Base-by-base conservation (phyloP, 305 asterid genomes). In the Vinca major region DNA sequence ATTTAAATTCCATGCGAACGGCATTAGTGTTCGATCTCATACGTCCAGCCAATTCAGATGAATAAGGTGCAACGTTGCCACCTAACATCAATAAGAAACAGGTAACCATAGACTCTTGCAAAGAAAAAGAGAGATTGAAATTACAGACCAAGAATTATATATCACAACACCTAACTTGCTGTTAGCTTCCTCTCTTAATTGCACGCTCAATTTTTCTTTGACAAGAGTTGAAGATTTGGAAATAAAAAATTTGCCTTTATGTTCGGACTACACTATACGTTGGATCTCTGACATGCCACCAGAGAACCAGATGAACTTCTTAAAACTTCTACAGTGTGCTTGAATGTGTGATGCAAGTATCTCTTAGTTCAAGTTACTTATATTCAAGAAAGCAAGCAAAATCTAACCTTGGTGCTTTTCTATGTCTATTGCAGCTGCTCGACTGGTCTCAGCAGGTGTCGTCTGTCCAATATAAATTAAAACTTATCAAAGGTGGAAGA, bases 401-500 rank as follows among this genome's bases (percentile, higher is more conserved):
- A 60, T 57, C 68, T 58, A 63, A 93, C 98, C 96, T 87, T 86
- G 89, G 75, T 83, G 84, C 80, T 78, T 93, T 73, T 82, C 89
- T 51, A 65, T 69, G 64, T 83, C 88, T 71, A 44, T 73, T 71
- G 83, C 88, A 80, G 80, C 86, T 50, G 80, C 88, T 69, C 87
- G 91, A 80, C 96, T 93, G 75, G 87, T 84, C 78, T 89, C 97
- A 68, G 96, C 97, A 61, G 86, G 82, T 70, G 71, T 68, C 72
- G 93, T 85, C 98, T 90, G 95, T 69, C 71, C 79, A 81, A 65
- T 3, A 36, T 0, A 49, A 21, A 72, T 14, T 76, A 54, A 51
- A 77, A 80, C 65, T 61, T 61, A 14, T 61, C 39, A 61, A 5
- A 39, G 3, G 8, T 16, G n/a, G 21, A 37, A 14, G 65, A 61